These are phyloP conservation scores for Pythium biforme DNA, from an alignment of 352 stramenopile species.

Conservation along the genomic window DNA sequence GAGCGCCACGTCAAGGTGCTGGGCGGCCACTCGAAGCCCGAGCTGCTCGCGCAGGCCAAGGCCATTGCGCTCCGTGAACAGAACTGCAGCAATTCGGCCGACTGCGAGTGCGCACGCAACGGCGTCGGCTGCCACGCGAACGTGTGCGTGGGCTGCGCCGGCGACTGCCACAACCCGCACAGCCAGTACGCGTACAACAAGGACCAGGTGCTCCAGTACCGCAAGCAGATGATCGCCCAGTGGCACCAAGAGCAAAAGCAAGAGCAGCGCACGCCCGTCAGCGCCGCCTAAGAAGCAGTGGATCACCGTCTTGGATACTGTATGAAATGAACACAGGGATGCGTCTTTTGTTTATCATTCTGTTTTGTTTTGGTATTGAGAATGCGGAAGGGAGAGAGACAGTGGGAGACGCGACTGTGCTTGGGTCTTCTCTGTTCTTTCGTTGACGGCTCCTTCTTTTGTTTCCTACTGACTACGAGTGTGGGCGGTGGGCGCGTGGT, in stretches of 20 bases:
- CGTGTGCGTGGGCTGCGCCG: constrained; percentile 67
- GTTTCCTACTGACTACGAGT: constrained; percentile 15
- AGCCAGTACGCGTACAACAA: constrained; percentile 77
- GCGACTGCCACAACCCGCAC: constrained; percentile 72
- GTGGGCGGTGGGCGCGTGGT: too few relatives aligned
- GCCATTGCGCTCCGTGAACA: constrained; percentile 59
- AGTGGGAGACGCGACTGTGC: too few relatives aligned
- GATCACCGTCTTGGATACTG: too few relatives aligned
- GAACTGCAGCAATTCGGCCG: constrained; percentile 60
- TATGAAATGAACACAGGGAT: too few relatives aligned
- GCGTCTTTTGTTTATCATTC: too few relatives aligned
- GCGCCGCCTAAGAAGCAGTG: constrained; percentile 3
- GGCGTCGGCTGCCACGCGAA: constrained; percentile 75
- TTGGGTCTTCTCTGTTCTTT: too few relatives aligned
- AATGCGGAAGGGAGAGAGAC: too few relatives aligned
- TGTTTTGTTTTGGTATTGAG: not conserved
- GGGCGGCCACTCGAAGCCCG: constrained; percentile 45
- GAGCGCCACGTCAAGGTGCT: constrained; percentile 50
- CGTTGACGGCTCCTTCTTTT: not conserved
- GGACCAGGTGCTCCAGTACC: constrained; percentile 63
- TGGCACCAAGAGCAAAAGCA: constrained; percentile 33
- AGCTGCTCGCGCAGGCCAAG: constrained; percentile 69
- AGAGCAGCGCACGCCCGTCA: not conserved
- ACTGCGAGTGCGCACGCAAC: constrained; percentile 78
- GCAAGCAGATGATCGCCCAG: constrained; percentile 62